A percentile compares a stretch with the other conserved stretches of the same genome.
Evolutionary conservation across 2,329 filamentous ascomycete genomes (phyloP).

Genomic region (Bisporella sp.): DNA sequence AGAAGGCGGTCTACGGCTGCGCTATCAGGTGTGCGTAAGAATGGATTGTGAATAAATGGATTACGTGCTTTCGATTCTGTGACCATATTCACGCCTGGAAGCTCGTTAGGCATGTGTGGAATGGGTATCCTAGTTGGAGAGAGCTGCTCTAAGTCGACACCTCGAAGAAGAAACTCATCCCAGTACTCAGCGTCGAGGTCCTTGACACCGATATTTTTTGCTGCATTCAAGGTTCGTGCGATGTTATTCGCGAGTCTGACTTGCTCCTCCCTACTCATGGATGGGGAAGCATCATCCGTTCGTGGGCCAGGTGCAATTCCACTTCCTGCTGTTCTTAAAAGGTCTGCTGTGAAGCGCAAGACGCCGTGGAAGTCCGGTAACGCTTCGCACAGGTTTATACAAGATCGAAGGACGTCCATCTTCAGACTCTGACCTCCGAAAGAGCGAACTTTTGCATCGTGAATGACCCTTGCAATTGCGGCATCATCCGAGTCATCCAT

Average conservation of each 20-base stretch:
- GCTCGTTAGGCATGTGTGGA: conserved; percentile 49
- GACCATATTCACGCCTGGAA: conserved; percentile 35
- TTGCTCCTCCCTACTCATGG: conserved; percentile 76
- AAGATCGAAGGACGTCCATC: conserved; percentile 79
- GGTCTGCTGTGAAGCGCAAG: conserved; percentile 76
- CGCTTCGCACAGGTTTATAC: conserved; percentile 89
- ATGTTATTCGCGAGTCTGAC: conserved; percentile 79
- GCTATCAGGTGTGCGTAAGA: conserved; percentile 61
- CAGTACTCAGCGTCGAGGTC: conserved; percentile 79
- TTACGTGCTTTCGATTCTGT: conserved; percentile 44
- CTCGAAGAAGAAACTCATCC: conserved; percentile 90
- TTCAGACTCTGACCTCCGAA: conserved; percentile 80
- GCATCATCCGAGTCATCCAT: conserved; percentile 43
- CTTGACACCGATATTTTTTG: conserved; percentile 64
- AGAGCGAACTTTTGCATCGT: conserved; percentile 48
- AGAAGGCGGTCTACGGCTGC: conserved; percentile 58
- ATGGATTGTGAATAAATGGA: conserved; percentile 94
- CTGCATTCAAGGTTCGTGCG: conserved; percentile 72
- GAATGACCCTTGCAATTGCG: conserved; percentile 50
- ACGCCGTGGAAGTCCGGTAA: conserved; percentile 87
- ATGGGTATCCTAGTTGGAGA: conserved; percentile 55
- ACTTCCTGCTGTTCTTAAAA: conserved; percentile 75
- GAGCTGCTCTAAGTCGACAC: conserved; percentile 61
- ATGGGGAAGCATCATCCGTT: conserved; percentile 61
- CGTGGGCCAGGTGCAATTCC: conserved; percentile 68